Percentiles rank a stretch among this genome's conserved stretches.
Conservation (phyloP, 2,329 filamentous ascomycete species). For the Cytospora piceae region DNA sequence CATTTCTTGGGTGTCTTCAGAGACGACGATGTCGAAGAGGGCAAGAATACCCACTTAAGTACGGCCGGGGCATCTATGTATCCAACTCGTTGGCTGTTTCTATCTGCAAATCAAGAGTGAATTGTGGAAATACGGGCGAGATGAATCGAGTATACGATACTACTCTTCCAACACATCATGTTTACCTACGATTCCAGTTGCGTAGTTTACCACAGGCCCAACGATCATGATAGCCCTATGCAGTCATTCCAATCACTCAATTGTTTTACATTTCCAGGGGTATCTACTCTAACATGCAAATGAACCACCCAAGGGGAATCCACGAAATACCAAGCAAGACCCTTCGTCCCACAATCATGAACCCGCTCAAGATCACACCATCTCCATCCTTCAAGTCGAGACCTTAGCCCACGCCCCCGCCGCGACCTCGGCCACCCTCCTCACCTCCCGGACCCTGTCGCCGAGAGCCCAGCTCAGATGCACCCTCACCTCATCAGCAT, state of each 20-base stretch:
- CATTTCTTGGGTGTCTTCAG: not conserved
- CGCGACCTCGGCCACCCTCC: slow-evolving; percentile 53
- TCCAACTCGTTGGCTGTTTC: too few species aligned
- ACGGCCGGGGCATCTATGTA: too few species aligned
- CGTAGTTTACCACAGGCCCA: too few species aligned
- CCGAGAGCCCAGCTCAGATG: slow-evolving; percentile 57
- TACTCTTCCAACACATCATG: too few species aligned
- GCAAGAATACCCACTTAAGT: too few species aligned
- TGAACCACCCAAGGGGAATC: not conserved
- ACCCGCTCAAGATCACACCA: not conserved
- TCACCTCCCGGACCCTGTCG: slow-evolving; percentile 56
- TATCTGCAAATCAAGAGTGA: too few species aligned
- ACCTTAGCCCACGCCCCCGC: slow-evolving; percentile 53
- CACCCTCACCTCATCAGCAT: slow-evolving; percentile 49
- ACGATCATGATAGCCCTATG: not conserved
- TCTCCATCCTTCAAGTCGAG: slow-evolving; percentile 19
- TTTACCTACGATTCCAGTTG: too few species aligned
- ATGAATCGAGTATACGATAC: too few species aligned
- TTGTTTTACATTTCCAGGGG: slow-evolving; percentile 8
- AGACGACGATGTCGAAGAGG: too few species aligned
- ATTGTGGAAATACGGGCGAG: too few species aligned
- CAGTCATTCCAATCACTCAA: not conserved
- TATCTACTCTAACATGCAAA: slow-evolving; percentile 19
- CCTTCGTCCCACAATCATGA: not conserved
- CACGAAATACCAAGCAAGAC: not conserved